phyloP scores from a whole-genome alignment of 257 asterid genomes.

The Nicotiana undulata region DNA sequence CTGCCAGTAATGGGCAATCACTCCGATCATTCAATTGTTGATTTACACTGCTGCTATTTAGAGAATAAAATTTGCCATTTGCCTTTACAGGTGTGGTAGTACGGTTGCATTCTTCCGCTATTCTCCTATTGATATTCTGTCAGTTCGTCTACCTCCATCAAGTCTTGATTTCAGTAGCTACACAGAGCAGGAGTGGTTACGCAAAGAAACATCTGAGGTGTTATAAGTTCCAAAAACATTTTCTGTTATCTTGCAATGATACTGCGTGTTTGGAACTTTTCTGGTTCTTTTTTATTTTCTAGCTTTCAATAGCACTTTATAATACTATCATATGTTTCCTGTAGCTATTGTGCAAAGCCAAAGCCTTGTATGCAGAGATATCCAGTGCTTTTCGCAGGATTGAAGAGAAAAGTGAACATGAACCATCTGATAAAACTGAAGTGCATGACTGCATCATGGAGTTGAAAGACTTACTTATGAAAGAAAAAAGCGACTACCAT shows the following conservation, averaged over 20 bases:
- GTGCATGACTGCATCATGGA: slow-evolving; percentile 45
- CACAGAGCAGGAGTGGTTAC: slow-evolving; percentile 56
- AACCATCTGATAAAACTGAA: slow-evolving; percentile 40
- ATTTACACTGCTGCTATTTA: neutral
- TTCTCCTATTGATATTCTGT: slow-evolving; percentile 74
- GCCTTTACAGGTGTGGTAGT: slow-evolving; percentile 60
- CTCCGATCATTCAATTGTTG: neutral
- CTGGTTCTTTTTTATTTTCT: neutral
- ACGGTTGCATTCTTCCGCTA: slow-evolving; percentile 84
- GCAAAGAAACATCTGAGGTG: slow-evolving; percentile 72
- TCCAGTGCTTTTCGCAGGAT: slow-evolving; percentile 43
- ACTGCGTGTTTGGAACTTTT: neutral
- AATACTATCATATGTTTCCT: slow-evolving; percentile 12
- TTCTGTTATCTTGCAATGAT: neutral
- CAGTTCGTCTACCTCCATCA: slow-evolving; percentile 77
- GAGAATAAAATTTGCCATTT: neutral
- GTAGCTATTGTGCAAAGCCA: slow-evolving; percentile 72
- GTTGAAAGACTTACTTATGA: slow-evolving; percentile 43
- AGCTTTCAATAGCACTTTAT: neutral
- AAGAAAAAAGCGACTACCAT: slow-evolving; percentile 42
- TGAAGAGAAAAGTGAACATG: slow-evolving; percentile 39
- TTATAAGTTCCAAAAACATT: neutral
- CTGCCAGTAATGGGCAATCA: neutral
- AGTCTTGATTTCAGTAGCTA: slow-evolving; percentile 57
- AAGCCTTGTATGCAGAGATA: slow-evolving; percentile 57